phyloP scores from a whole-genome alignment of 179 eudicot species.

The Beta corolliflora region DNA sequence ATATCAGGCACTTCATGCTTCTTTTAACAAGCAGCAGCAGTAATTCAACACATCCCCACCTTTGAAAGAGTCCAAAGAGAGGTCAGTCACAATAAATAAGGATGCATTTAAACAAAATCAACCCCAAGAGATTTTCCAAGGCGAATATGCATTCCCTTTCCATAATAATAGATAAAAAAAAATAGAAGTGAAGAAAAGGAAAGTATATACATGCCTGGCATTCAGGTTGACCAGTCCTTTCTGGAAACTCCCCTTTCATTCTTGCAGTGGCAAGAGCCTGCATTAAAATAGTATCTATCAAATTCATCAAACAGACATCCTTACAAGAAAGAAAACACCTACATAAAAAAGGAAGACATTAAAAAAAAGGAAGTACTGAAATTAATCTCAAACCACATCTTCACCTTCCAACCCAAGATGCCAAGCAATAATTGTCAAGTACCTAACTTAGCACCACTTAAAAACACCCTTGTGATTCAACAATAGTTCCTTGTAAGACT shows the following conservation, averaged over 20 bases:
- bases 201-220: constrained; percentile 69
- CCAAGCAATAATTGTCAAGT: neutral
- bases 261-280: constrained; percentile 91
- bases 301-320: constrained; percentile 30
- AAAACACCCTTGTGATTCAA: neutral
- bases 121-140: neutral
- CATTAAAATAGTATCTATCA: constrained; percentile 30
- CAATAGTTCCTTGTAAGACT: neutral
- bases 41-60: neutral
- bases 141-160: neutral
- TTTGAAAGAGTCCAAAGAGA: neutral
- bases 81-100: neutral
- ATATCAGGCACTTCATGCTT: neutral
- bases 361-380: neutral
- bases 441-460: neutral
- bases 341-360: neutral
- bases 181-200: neutral
- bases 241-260: constrained; percentile 96
- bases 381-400: neutral
- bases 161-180: neutral
- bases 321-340: neutral
- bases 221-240: constrained; percentile 91
- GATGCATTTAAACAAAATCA: neutral
- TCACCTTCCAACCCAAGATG: neutral
- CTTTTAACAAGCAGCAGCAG: neutral